Conservation (phyloP, 495 filamentous ascomycete species). For the Cenococcum geophilum region DNA sequence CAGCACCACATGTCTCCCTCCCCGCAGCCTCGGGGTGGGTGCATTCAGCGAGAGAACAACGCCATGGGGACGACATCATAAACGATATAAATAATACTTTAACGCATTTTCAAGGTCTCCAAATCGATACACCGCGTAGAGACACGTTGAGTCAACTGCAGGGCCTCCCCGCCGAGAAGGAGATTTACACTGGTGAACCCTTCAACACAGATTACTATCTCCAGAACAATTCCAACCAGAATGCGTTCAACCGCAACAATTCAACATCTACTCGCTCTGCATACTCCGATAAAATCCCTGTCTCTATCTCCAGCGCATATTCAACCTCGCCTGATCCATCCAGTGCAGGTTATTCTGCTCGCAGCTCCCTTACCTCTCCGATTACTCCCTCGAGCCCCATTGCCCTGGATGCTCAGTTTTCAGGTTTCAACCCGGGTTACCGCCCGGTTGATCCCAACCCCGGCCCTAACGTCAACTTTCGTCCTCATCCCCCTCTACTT, state of each 20-base stretch:
- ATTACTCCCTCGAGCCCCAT: background rate
- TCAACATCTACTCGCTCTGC: slow-evolving; percentile 18
- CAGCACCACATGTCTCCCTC: slow-evolving; percentile 8
- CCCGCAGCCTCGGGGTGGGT: background rate
- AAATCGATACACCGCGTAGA: slow-evolving; percentile 6
- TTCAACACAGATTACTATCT: background rate
- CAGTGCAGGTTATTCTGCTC: background rate
- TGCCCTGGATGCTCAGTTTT: background rate
- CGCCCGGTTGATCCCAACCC: background rate
- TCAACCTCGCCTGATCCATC: slow-evolving; percentile 12
- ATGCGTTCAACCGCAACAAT: slow-evolving; percentile 7
- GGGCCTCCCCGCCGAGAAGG: background rate
- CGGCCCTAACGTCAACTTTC: background rate
- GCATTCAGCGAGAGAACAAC: slow-evolving; percentile 7
- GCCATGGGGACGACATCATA: slow-evolving; percentile 18
- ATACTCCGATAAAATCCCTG: slow-evolving; percentile 20
- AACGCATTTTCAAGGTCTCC: slow-evolving; percentile 20
- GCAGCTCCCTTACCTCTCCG: background rate
- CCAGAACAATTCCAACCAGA: background rate
- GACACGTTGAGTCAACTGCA: slow-evolving; percentile 7
- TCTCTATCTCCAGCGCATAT: slow-evolving; percentile 25
- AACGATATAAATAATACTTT: slow-evolving; percentile 31
- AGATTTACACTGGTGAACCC: background rate
- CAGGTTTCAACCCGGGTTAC: background rate
- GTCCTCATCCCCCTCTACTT: background rate